A percentile compares a stretch with the other conserved stretches of the same genome.
Conservation (phyloP, 257 asterid genomes). For the Buddleja alternifolia region DNA sequence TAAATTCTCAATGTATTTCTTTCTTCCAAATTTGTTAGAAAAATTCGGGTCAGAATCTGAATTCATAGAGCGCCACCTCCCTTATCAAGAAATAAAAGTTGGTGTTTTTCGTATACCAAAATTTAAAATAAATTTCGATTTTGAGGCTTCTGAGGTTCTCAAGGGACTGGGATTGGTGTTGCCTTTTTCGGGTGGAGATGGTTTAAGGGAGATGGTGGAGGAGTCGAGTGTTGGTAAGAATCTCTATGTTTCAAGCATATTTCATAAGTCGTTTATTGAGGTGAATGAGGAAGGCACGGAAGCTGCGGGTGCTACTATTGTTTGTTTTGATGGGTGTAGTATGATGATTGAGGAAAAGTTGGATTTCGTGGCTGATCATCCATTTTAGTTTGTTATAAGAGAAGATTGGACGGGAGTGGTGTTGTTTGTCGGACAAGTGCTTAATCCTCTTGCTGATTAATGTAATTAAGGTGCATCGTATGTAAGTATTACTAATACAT, state of each 20-base stretch:
- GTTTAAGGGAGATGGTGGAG: conserved; percentile 54
- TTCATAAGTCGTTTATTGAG: conserved; percentile 58
- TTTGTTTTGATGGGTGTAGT: no score
- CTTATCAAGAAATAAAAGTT: conserved; percentile 30
- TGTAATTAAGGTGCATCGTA: no score
- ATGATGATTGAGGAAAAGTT: conserved; percentile 25
- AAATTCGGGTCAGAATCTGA: conserved; percentile 36
- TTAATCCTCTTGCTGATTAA: conserved; percentile 42
- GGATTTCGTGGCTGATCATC: conserved; percentile 62
- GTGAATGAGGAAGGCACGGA: conserved; percentile 69
- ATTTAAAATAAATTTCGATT: conserved; percentile 43
- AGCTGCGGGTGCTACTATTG: conserved; percentile 60
- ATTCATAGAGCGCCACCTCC: conserved; percentile 47
- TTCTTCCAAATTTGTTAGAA: conserved; percentile 49
- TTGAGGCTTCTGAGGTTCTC: conserved; percentile 47
- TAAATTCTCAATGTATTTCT: conserved; percentile 50
- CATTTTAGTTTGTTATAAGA: conserved; percentile 48
- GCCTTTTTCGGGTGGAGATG: conserved; percentile 39
- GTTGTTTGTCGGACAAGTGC: conserved; percentile 48
- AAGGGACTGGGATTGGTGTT: conserved; percentile 39
- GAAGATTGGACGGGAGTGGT: conserved; percentile 58
- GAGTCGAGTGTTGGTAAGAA: conserved; percentile 17
- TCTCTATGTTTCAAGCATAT: conserved; percentile 42
- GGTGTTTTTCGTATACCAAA: conserved; percentile 46
- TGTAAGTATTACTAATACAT: no score